A percentile compares a stretch with the other conserved stretches of the same genome.
Conservation (phyloP, 352 stramenopile genomes). For the Discostella stelligera region DNA sequence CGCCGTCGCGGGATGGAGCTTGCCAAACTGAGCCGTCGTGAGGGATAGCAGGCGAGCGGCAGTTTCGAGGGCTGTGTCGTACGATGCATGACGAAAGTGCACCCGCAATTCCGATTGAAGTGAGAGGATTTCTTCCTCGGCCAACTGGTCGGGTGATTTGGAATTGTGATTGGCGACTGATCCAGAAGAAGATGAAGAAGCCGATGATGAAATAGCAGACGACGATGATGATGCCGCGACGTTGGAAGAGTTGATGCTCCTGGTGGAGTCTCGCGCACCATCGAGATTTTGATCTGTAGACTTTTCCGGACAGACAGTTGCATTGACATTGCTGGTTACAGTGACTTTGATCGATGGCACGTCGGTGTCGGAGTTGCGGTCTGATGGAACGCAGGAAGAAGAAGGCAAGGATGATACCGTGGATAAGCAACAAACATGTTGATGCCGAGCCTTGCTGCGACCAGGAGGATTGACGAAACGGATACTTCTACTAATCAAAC, state of each 20-base stretch:
- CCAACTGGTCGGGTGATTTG: constrained; percentile 14
- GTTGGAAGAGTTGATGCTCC: too few relatives aligned
- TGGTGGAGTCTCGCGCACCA: too few relatives aligned
- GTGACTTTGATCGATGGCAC: neutral
- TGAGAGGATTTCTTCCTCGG: constrained; percentile 68
- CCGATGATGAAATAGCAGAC: neutral
- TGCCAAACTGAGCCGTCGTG: constrained; percentile 65
- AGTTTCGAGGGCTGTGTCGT: constrained; percentile 51
- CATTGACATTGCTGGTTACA: neutral
- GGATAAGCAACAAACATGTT: neutral
- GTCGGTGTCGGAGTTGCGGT: neutral
- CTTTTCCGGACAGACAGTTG: neutral
- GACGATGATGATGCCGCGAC: too few relatives aligned
- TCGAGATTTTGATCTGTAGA: neutral
- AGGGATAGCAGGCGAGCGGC: constrained; percentile 50
- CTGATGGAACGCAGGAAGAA: too few relatives aligned
- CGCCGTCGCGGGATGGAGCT: constrained; percentile 77
- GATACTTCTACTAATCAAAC: neutral
- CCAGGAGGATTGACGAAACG: neutral
- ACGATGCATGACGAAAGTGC: constrained; percentile 66
- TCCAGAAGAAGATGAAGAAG: neutral
- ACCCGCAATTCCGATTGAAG: constrained; percentile 66
- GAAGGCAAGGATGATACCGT: neutral
- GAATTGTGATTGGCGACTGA: neutral
- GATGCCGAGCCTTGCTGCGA: neutral